Evolutionary conservation across 441 rosid species (phyloP), one percentile per base, ranked within the genome.

Genomic region (Erodium texanum): DNA sequence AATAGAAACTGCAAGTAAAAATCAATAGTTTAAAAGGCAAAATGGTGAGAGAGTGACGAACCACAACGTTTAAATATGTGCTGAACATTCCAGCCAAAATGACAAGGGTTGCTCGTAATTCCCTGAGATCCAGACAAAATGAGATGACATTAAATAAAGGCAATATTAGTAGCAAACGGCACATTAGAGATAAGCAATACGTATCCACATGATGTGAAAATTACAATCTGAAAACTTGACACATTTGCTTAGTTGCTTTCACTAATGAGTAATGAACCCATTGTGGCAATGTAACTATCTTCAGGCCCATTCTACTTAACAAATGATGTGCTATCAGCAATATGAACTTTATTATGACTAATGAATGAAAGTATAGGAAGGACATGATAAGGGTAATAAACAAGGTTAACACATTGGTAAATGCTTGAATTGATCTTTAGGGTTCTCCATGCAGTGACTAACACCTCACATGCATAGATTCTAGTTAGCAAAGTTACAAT

Each of bases 71-170:
- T 72, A 90, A 76, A 78, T 89, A 92, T 38, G 98, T 92, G 71
- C 82, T 74, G 66, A 94, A 83, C 99, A 94, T 94, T 82, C 99
- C 98, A 70, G 86, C 89, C 79, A 94, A 69, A 77, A 94, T 81
- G 70, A 85, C 27, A 54, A 88, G 79, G 78, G 80, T 86, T 15
- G 74, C 77, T 75, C 93, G 85, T 73, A 94, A 79, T 69, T 89
- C 91, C 88, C 99, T 94, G 71, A 62, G 59, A 71, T 38, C 36
- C 36, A 32, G 36, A 4, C 36, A 32, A 32, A 32, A 32, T 32
- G 7, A 75, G 71, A 59, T 24, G 59, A 70, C 66, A 68, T 45
- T 43, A 67, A 12, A 20, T 23, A 10, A 66, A 12, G 24, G 69
- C 27, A 76, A 74, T 77, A 19, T 58, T 58, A 22, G 16, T 59